Percentiles rank a stretch among this genome's conserved stretches.
phyloP scores from a whole-genome alignment of 768 basidiomycete genomes.

The Phallus indusiatus region DNA sequence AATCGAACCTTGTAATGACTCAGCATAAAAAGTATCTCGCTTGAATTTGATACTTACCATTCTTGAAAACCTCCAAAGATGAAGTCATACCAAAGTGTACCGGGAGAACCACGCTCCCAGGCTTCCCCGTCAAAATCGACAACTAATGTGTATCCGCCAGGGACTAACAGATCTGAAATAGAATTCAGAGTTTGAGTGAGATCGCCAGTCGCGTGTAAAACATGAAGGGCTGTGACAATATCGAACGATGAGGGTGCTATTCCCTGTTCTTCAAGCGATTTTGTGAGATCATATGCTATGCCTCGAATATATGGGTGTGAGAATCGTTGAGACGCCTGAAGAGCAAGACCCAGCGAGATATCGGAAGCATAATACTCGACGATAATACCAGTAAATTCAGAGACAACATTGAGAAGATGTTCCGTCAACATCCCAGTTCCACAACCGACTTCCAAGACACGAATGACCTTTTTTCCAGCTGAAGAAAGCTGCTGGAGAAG shows the following conservation, averaged over 20 bases:
- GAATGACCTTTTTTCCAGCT: conserved; percentile 12
- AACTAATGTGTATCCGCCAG: conserved; percentile 11
- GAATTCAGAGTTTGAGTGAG: conserved; percentile 1
- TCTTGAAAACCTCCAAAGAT: background rate
- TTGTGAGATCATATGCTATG: conserved; percentile 9
- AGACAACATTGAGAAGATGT: conserved; percentile 11
- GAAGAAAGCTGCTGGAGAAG: conserved; percentile 7
- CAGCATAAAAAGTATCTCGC: background rate
- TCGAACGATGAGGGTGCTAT: conserved; percentile 10
- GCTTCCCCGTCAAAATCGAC: conserved; percentile 10
- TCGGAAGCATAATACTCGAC: conserved; percentile 14
- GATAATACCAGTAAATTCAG: background rate
- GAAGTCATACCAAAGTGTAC: conserved; percentile 7
- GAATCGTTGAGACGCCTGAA: conserved; percentile 7
- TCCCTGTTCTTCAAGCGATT: conserved; percentile 10
- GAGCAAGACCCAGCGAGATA: conserved; percentile 9
- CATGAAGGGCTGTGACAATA: conserved; percentile 12
- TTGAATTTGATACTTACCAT: background rate
- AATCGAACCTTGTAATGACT: background rate
- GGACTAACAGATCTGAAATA: conserved; percentile 8
- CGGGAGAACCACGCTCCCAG: background rate
- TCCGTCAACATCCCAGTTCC: conserved; percentile 10
- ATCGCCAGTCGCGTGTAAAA: conserved; percentile 11
- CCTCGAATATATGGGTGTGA: conserved; percentile 11
- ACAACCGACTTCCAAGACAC: conserved; percentile 13